A percentile compares a stretch with the other conserved stretches of the same genome.
phyloP scores from a whole-genome alignment of 345 rosid genomes.

The Clarkia xantiana region DNA sequence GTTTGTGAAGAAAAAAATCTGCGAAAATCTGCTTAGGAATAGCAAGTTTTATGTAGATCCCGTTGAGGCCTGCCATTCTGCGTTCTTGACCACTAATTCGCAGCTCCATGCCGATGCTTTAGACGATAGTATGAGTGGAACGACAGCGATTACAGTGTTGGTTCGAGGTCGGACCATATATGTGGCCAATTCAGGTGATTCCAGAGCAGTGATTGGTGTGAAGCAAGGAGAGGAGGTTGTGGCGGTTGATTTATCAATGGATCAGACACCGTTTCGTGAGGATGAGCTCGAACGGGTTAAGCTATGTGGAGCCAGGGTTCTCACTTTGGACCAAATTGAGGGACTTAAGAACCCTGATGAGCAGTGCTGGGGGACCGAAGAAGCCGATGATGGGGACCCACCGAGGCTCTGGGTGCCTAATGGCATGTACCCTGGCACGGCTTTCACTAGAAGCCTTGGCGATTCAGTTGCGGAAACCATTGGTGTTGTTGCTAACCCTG shows the following conservation, averaged over 20 bases:
- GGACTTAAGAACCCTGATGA: conserved; percentile 89
- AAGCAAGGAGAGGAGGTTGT: conserved; percentile 56
- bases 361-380: conserved; percentile 96
- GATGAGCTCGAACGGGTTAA: conserved; percentile 87
- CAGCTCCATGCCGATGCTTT: conserved; percentile 63
- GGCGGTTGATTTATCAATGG: conserved; percentile 80
- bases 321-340: conserved; percentile 95
- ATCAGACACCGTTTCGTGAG: conserved; percentile 77
- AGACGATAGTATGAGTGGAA: conserved; percentile 96
- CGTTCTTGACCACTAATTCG: conserved; percentile 49
- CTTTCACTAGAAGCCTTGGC: conserved; percentile 92
- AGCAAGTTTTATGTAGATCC: conserved; percentile 48
- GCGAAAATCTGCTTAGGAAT: conserved; percentile 75
- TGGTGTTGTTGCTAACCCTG: conserved; percentile 96
- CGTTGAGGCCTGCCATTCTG: conserved; percentile 63
- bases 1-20: conserved; percentile 58
- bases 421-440: conserved; percentile 99
- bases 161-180: conserved; percentile 70
- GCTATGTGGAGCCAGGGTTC: conserved; percentile 85
- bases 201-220: conserved; percentile 85
- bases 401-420: conserved; percentile 88
- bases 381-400: conserved; percentile 93
- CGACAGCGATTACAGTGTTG: conserved; percentile 79
- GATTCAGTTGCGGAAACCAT: conserved; percentile 87
- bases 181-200: conserved; percentile 85